Percentiles rank a stretch among this genome's conserved stretches.
phyloP scores from a whole-genome alignment of 1,284 basidiomycete species.

The Ceratobasidium sp. region DNA sequence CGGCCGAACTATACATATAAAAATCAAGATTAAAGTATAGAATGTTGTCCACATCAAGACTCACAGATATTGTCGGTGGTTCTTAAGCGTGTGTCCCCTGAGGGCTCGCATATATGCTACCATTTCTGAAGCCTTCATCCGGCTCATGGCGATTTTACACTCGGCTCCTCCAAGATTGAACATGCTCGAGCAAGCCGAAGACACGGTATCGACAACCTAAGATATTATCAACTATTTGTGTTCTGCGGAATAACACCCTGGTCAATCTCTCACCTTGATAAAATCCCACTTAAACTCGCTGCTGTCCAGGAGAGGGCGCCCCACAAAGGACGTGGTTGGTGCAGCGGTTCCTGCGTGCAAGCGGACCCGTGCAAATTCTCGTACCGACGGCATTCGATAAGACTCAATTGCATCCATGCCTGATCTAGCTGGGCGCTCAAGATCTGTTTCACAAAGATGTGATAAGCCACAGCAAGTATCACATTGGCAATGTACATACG shows the following conservation, averaged over 20 bases:
- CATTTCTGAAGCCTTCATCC: constrained; percentile 12
- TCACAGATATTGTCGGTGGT: constrained; percentile 33
- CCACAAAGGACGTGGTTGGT: constrained; percentile 22
- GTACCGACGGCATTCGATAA: constrained; percentile 31
- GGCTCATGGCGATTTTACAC: constrained; percentile 31
- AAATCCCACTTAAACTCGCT: constrained; percentile 18
- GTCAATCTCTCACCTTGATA: constrained; percentile 29
- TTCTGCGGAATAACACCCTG: neutral
- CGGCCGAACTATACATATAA: constrained; percentile 8
- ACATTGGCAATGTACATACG: neutral
- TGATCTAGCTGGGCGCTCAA: constrained; percentile 16
- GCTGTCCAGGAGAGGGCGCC: constrained; percentile 19
- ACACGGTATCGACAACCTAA: constrained; percentile 28
- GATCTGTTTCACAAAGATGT: neutral
- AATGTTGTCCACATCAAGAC: neutral
- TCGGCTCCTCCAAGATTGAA: constrained; percentile 16
- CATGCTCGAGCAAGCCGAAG: constrained; percentile 23
- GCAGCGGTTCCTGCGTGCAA: constrained; percentile 9
- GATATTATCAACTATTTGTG: neutral
- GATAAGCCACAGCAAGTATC: neutral
- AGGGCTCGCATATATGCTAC: constrained; percentile 34
- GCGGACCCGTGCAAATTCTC: constrained; percentile 22
- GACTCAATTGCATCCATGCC: constrained; percentile 17
- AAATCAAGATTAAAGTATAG: neutral
- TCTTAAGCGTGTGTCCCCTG: constrained; percentile 21